phyloP scores from a whole-genome alignment of 2,329 filamentous ascomycete species.

The Alternaria ethzedia region DNA sequence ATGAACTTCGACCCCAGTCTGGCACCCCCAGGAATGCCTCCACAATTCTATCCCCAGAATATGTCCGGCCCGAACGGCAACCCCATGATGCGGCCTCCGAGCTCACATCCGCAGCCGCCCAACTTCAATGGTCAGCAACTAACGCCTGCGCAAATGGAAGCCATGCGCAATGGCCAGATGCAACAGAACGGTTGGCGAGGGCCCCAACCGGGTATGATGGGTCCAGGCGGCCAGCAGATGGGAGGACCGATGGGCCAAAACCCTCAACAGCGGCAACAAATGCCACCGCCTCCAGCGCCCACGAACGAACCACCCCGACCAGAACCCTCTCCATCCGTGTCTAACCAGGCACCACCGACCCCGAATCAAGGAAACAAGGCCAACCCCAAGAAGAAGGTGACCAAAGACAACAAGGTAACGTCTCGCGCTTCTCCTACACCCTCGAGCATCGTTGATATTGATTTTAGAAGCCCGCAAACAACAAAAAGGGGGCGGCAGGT shows the following conservation, averaged over 20 bases:
- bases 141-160: conserved; percentile 64
- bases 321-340: conserved; percentile 56
- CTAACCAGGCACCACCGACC: conserved; percentile 70
- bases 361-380: conserved; percentile 76
- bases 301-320: conserved; percentile 50
- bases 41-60: conserved; percentile 43
- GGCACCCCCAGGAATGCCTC: conserved; percentile 56
- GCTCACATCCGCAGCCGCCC: conserved; percentile 55
- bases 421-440: conserved; percentile 29
- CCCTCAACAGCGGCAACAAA: conserved; percentile 71
- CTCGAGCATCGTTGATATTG: conserved; percentile 44
- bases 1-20: conserved; percentile 56
- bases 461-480: conserved; percentile 50
- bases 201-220: conserved; percentile 59
- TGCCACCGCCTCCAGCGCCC: conserved; percentile 58
- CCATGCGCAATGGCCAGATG: conserved; percentile 48
- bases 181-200: conserved; percentile 47
- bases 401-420: conserved; percentile 73
- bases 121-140: conserved; percentile 67
- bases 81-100: conserved; percentile 63
- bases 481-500: conserved; percentile 46
- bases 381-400: conserved; percentile 77
- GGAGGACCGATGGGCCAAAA: conserved; percentile 62
- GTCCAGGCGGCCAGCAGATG: conserved; percentile 61
- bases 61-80: conserved; percentile 34